A percentile compares a stretch with the other conserved stretches of the same genome.
Evolutionary conservation across 2,329 filamentous ascomycete genomes (phyloP).

Genomic region (Penicillium sp.): DNA sequence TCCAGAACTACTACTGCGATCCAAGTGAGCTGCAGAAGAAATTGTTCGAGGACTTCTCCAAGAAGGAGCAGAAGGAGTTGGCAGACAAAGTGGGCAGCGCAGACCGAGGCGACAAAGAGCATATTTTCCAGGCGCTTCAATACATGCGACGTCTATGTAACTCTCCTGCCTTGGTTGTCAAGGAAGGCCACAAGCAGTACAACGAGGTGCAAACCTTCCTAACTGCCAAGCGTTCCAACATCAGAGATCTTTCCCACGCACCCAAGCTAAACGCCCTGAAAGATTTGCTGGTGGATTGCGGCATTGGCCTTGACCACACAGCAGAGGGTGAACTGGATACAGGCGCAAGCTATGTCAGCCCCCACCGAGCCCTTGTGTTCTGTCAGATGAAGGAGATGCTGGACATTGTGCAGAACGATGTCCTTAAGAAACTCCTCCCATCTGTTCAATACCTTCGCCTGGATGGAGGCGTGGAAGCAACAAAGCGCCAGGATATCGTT

Average conservation of each 20-base stretch:
- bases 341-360: slow-evolving; percentile 79
- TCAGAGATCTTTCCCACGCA: slow-evolving; percentile 84
- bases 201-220: slow-evolving; percentile 82
- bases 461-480: slow-evolving; percentile 89
- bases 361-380: slow-evolving; percentile 93
- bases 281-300: slow-evolving; percentile 96
- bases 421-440: slow-evolving; percentile 86
- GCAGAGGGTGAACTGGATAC: slow-evolving; percentile 56
- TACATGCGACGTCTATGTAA: slow-evolving; percentile 99
- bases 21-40: slow-evolving; percentile 91
- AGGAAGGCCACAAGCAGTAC: slow-evolving; percentile 87
- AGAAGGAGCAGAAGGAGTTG: slow-evolving; percentile 86
- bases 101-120: slow-evolving; percentile 92
- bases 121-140: slow-evolving; percentile 98
- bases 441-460: slow-evolving; percentile 91
- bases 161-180: slow-evolving; percentile 93
- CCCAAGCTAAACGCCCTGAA: slow-evolving; percentile 88
- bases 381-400: slow-evolving; percentile 99
- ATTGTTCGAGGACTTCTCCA: slow-evolving; percentile 94
- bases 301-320: slow-evolving; percentile 74
- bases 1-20: slow-evolving; percentile 99
- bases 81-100: slow-evolving; percentile 77
- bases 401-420: slow-evolving; percentile 95
- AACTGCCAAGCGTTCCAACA: slow-evolving; percentile 71
- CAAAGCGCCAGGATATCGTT: slow-evolving; percentile 93